Conservation (phyloP, 1,284 basidiomycete species). For the Laetiporus sulphureus region DNA sequence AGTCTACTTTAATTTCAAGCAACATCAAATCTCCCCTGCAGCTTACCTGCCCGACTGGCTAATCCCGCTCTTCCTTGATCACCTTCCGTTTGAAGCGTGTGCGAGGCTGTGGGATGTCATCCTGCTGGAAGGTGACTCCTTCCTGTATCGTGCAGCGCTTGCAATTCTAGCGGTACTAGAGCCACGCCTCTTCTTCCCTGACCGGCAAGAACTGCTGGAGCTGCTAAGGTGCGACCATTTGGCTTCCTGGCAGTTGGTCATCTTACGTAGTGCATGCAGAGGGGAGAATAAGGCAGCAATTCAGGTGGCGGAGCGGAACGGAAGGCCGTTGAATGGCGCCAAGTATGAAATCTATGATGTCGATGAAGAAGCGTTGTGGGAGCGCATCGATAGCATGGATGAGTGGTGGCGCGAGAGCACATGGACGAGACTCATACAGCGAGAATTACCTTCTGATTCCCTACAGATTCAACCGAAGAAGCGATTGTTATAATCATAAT, state of each 20-base stretch:
- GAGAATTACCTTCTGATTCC: constrained; percentile 92
- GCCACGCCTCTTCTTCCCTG: constrained; percentile 81
- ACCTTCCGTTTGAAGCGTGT: constrained; percentile 83
- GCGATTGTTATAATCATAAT: constrained; percentile 13
- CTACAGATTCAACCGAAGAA: no score
- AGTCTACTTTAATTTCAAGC: constrained; percentile 96
- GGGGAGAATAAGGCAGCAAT: constrained; percentile 82
- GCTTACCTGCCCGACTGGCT: constrained; percentile 80
- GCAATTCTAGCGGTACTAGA: constrained; percentile 85
- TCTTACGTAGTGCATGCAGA: constrained; percentile 27
- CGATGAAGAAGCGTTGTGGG: constrained; percentile 79
- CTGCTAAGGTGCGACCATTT: constrained; percentile 48
- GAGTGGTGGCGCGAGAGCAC: constrained; percentile 94
- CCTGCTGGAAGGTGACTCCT: constrained; percentile 81
- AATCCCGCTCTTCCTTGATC: constrained; percentile 77
- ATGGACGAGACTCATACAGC: constrained; percentile 76
- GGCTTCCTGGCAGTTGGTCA: not conserved
- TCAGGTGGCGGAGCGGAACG: constrained; percentile 70
- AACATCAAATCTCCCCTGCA: constrained; percentile 78
- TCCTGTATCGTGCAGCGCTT: constrained; percentile 77
- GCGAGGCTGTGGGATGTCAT: constrained; percentile 89
- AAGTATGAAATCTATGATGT: constrained; percentile 87
- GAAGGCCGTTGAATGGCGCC: constrained; percentile 55
- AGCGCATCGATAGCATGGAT: constrained; percentile 70
- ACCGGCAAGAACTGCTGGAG: constrained; percentile 66